A percentile compares a stretch with the other conserved stretches of the same genome.
Conservation (phyloP, 768 basidiomycete genomes). For the Hericium rajendrae region DNA sequence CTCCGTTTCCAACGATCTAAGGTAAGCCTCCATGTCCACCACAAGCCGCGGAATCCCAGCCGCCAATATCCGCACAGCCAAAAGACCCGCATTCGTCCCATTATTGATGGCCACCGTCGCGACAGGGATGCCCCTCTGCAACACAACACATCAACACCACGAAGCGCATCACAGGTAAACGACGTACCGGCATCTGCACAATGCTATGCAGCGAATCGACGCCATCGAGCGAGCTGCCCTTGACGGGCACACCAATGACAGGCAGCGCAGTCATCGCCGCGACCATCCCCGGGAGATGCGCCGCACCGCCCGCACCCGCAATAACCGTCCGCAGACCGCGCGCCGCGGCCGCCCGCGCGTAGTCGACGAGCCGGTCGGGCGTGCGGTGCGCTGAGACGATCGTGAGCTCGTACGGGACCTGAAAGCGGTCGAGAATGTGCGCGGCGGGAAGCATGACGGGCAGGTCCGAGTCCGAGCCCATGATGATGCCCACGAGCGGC, state of each 20-base stretch:
- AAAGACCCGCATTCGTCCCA: constrained; percentile 83
- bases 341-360: constrained; percentile 63
- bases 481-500: constrained; percentile 88
- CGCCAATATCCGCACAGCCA: constrained; percentile 85
- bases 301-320: constrained; percentile 97
- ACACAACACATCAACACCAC: constrained; percentile 4
- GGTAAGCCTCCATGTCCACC: constrained; percentile 62
- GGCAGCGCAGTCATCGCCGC: constrained; percentile 89
- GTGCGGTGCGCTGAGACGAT: constrained; percentile 97
- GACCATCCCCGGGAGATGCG: constrained; percentile 97
- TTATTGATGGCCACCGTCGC: constrained; percentile 98
- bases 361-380: constrained; percentile 74
- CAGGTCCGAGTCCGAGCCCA: constrained; percentile 99
- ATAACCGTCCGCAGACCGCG: constrained; percentile 71
- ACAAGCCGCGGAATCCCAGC: constrained; percentile 60
- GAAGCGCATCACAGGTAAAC: background rate
- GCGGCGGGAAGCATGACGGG: constrained; percentile 88
- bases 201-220: constrained; percentile 97
- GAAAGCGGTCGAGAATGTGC: constrained; percentile 71
- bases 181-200: constrained; percentile 94
- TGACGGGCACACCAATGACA: constrained; percentile 95
- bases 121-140: constrained; percentile 88
- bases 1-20: constrained; percentile 59
- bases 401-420: constrained; percentile 83
- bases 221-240: constrained; percentile 86